Conservation (phyloP, 331 rosid genomes). For the Telfairia occidentalis region DNA sequence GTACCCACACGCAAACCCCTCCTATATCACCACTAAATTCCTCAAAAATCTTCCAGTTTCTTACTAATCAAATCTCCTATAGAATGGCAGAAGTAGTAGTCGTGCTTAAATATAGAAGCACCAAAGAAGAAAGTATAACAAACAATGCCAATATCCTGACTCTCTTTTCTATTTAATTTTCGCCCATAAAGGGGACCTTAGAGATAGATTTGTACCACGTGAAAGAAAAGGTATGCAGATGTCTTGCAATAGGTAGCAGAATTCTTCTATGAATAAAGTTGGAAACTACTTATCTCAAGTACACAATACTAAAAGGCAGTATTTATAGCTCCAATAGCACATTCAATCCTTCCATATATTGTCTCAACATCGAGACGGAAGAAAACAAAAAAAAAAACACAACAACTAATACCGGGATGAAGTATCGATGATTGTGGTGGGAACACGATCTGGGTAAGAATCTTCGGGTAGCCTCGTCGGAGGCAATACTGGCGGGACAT, state of each 20-base stretch:
- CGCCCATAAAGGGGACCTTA: background rate
- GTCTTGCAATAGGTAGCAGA: background rate
- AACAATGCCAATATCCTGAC: background rate
- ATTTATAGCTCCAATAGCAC: background rate
- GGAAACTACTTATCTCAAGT: background rate
- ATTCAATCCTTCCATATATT: background rate
- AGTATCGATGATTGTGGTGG: conserved; percentile 79
- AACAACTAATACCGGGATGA: conserved; percentile 55
- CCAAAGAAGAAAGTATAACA: background rate
- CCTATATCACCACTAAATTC: background rate
- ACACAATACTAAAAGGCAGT: background rate
- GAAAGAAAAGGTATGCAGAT: background rate
- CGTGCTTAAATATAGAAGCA: background rate
- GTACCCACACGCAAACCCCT: background rate
- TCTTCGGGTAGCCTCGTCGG: conserved; percentile 81
- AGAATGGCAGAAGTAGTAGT: background rate
- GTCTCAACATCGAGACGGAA: background rate
- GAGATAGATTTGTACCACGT: background rate
- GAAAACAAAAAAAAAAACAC: background rate
- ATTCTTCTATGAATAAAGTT: background rate
- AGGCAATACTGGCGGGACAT: conserved; percentile 69
- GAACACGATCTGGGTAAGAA: conserved; percentile 80
- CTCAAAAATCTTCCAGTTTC: background rate
- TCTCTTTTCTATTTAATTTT: background rate
- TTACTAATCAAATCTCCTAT: background rate